Evolutionary conservation across 2,329 filamentous ascomycete species (phyloP).

Genomic region (Fusarium devonianum): DNA sequence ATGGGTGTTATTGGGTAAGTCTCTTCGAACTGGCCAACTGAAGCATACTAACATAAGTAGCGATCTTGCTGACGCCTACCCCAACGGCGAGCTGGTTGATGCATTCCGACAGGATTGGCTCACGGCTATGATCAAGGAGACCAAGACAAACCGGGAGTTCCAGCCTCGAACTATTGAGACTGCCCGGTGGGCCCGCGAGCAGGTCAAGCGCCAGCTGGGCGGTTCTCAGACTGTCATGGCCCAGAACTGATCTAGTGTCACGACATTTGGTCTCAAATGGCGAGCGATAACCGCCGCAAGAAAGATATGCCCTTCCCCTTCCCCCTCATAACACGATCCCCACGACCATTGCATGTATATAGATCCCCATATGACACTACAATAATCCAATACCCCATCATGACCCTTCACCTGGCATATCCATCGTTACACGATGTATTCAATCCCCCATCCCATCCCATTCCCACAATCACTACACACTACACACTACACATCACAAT

Average conservation of each 20-base stretch:
- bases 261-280: slow-evolving; percentile 1
- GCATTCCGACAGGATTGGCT: slow-evolving; percentile 94
- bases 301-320: slow-evolving; percentile 25
- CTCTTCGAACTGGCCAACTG: not conserved
- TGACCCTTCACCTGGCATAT: slow-evolving; percentile 44
- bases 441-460: slow-evolving; percentile 26
- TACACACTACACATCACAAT: slow-evolving; percentile 40
- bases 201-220: slow-evolving; percentile 88
- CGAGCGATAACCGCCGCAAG: slow-evolving; percentile 12
- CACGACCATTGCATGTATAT: slow-evolving; percentile 51
- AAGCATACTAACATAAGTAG: slow-evolving; percentile 53
- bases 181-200: slow-evolving; percentile 95
- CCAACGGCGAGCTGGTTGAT: slow-evolving; percentile 82
- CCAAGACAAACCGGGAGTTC: slow-evolving; percentile 88
- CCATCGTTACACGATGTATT: slow-evolving; percentile 38
- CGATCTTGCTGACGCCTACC: slow-evolving; percentile 93
- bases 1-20: slow-evolving; percentile 97
- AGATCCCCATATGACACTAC: slow-evolving; percentile 48
- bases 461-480: slow-evolving; percentile 34
- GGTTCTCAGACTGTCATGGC: slow-evolving; percentile 60
- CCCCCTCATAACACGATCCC: slow-evolving; percentile 47
- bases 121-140: slow-evolving; percentile 88
- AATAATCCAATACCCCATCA: slow-evolving; percentile 51
- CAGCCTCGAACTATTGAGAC: slow-evolving; percentile 86
- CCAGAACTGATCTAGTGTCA: slow-evolving; percentile 49